Evolutionary conservation across 78 protist genomes (phyloP).

Genomic region (Emiliania huxleyi): DNA sequence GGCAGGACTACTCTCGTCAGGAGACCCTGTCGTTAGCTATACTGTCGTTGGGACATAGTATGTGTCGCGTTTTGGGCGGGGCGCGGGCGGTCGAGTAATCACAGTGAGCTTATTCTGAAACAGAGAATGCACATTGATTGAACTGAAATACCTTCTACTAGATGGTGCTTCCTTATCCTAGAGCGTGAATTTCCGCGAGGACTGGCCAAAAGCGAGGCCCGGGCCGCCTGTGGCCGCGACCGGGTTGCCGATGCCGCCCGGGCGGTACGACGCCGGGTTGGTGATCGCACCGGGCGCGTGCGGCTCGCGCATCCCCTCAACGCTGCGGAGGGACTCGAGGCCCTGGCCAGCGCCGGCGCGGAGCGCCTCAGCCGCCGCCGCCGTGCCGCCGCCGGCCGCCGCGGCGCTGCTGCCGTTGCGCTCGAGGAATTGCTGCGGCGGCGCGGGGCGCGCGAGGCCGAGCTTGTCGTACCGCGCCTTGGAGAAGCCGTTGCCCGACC

Average conservation of each 20-base stretch:
- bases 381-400: background rate
- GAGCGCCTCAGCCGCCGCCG: background rate
- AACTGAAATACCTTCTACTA: no score
- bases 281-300: background rate
- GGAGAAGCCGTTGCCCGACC: background rate
- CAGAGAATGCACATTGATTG: no score
- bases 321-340: background rate
- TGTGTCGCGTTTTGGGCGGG: no score
- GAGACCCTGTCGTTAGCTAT: no score
- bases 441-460: background rate
- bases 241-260: background rate
- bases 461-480: background rate
- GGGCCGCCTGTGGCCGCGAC: no score
- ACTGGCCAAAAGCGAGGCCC: no score
- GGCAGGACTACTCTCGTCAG: no score
- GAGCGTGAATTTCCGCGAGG: no score
- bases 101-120: no score
- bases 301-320: background rate
- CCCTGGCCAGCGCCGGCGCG: background rate
- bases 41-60: no score
- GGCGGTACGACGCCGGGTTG: background rate
- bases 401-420: background rate
- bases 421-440: background rate
- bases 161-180: no score
- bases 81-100: no score